A percentile compares a stretch with the other conserved stretches of the same genome.
These are phyloP conservation scores for Pseudogymnoascus sp. DNA, from an alignment of 2,329 filamentous ascomycete species.

Conservation along the genomic window DNA sequence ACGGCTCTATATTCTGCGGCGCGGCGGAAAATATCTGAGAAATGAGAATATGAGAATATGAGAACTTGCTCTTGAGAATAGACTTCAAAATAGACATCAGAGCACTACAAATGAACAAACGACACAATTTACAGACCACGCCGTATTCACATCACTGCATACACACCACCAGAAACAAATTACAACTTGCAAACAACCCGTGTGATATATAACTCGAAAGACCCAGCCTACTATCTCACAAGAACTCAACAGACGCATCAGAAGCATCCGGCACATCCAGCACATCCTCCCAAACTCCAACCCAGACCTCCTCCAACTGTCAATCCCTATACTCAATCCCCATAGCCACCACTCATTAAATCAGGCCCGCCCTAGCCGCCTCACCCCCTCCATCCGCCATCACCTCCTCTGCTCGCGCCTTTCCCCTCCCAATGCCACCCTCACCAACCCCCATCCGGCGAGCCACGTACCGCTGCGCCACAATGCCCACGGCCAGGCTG, in stretches of 20 bases:
- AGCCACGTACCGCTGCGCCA: constrained; percentile 93
- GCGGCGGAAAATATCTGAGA: neutral
- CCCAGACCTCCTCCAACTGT: neutral
- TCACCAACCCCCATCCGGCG: constrained; percentile 93
- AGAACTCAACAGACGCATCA: neutral
- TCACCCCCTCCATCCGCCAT: constrained; percentile 53
- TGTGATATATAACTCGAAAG: constrained; percentile 6
- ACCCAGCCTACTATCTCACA: constrained; percentile 6
- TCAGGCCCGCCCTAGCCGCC: constrained; percentile 48
- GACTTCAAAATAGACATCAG: too few species aligned
- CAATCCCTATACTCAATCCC: neutral
- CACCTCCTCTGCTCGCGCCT: constrained; percentile 52
- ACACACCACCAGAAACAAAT: neutral
- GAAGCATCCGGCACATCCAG: neutral
- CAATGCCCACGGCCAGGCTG: constrained; percentile 68
- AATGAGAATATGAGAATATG: neutral
- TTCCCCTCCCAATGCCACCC: constrained; percentile 56
- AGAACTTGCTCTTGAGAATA: neutral
- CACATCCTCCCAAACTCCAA: constrained; percentile 5
- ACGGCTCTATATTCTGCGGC: neutral
- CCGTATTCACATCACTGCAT: neutral
- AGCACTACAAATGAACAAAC: neutral
- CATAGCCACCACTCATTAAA: neutral
- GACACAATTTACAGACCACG: neutral
- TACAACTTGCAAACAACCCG: neutral